Percentiles rank a stretch among this genome's conserved stretches.
These are phyloP conservation scores for Cryphonectria radicalis DNA, from an alignment of 2,329 filamentous ascomycete genomes.

Conservation along the genomic window DNA sequence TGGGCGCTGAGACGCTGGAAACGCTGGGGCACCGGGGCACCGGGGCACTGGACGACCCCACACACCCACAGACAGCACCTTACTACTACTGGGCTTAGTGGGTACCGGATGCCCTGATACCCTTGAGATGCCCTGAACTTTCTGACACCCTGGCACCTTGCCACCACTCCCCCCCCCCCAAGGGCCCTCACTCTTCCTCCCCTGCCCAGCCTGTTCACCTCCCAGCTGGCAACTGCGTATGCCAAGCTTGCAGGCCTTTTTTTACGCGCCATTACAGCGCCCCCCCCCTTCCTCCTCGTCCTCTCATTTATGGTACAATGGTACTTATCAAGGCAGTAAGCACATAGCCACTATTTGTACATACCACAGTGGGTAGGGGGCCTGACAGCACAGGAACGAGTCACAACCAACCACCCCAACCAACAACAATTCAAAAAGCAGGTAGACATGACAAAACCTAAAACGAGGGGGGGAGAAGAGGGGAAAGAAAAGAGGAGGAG, in stretches of 20 bases:
- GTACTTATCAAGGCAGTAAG: neutral
- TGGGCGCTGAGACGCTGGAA: neutral
- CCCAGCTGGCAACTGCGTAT: neutral
- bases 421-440: neutral
- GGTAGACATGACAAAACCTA: neutral
- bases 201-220: neutral
- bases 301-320: too few relatives aligned
- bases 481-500: neutral
- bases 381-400: neutral
- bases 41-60: neutral
- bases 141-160: neutral
- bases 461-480: neutral
- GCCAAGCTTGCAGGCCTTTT: neutral
- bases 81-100: neutral
- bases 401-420: neutral
- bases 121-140: neutral
- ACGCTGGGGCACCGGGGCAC: too few relatives aligned
- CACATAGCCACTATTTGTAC: too few relatives aligned
- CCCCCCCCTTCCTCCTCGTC: too few relatives aligned
- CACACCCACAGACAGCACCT: neutral
- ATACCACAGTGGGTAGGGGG: too few relatives aligned
- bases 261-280: neutral
- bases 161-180: neutral
- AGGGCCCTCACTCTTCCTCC: too few relatives aligned
- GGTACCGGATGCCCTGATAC: neutral